Evolutionary conservation across 768 basidiomycete species (phyloP).

Genomic region (Bullera alba): DNA sequence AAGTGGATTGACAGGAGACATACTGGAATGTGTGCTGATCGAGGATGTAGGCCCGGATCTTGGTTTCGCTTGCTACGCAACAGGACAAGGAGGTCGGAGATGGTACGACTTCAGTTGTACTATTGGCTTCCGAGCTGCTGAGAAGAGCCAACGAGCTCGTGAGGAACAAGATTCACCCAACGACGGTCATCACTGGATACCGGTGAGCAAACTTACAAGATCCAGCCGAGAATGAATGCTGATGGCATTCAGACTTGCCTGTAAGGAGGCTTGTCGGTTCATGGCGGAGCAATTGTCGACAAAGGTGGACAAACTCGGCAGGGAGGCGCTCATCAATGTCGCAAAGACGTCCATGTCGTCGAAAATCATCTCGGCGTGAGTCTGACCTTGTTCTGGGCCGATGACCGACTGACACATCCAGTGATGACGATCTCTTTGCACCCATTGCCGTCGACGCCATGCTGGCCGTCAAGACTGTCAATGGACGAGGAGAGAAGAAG

Average conservation of each 20-base stretch:
- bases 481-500: slow-evolving; percentile 88
- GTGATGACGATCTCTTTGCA: slow-evolving; percentile 95
- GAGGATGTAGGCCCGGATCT: slow-evolving; percentile 60
- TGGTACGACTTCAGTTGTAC: slow-evolving; percentile 96
- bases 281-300: slow-evolving; percentile 96
- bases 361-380: slow-evolving; percentile 94
- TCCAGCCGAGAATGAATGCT: not conserved
- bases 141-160: slow-evolving; percentile 96
- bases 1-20: too few species aligned
- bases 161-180: slow-evolving; percentile 96
- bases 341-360: slow-evolving; percentile 99
- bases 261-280: slow-evolving; percentile 93
- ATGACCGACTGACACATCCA: slow-evolving; percentile 44
- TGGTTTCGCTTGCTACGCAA: slow-evolving; percentile 96
- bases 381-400: slow-evolving; percentile 12
- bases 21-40: not conserved
- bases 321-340: slow-evolving; percentile 85
- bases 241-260: slow-evolving; percentile 58
- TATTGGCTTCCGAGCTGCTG: slow-evolving; percentile 93
- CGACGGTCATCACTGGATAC: slow-evolving; percentile 98
- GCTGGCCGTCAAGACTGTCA: slow-evolving; percentile 91
- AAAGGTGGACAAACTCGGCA: slow-evolving; percentile 84
- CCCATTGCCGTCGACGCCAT: slow-evolving; percentile 99
- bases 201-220: slow-evolving; percentile 46
- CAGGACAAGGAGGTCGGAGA: slow-evolving; percentile 99